Base-by-base conservation (phyloP, 371 early-diverging fungal species). In the Rhizomucor miehei region DNA sequence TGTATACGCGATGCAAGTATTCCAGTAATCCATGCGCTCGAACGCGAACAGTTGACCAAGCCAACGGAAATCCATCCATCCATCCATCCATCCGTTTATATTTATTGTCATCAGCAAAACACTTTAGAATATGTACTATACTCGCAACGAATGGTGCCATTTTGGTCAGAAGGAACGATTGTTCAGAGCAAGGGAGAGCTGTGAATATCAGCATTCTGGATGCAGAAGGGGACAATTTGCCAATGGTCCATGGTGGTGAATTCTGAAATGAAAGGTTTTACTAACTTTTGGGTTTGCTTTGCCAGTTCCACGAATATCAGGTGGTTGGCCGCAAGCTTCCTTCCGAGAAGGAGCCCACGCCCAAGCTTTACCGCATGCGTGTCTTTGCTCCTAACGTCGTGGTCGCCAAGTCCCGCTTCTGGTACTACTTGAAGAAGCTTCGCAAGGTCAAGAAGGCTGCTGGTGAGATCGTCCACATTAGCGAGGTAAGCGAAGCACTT, bases 311-410 rank as follows among this genome's bases (percentile, higher is more conserved):
- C 57, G 57, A 57, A 51, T 57, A 57, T 43, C 60, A 65, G 59
- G 67, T 62, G 62, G 80, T 93, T 73, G 95, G 93, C 71, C 90
- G 93, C 68, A 89, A 88, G 75, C 83, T 87, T 57, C 95, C 97
- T 56, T 86, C 95, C 56, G 93, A 89, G 75, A 86, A 86, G 77
- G 93, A 95, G 68, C 85, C 91, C 48, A 75, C 79, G 57, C 99
- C 99, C 60, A 92, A 91, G 86, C 85, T 99, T 57, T 99, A 82
- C 92, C 89, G 92, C 73, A 93, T 94, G 93, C 89, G 92, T 70
- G 84, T 99, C 77, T 99, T 98, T 65, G 98, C 99, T 62, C 91
- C 94, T 68, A 98, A 97, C 84, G 89, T 90, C 69, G 90, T 98
- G 54, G 86, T 97, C 60, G 99, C 99, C 77, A 95, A 95, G 88